Conservation (phyloP, 441 rosid species). For the Omphalea diandra region DNA sequence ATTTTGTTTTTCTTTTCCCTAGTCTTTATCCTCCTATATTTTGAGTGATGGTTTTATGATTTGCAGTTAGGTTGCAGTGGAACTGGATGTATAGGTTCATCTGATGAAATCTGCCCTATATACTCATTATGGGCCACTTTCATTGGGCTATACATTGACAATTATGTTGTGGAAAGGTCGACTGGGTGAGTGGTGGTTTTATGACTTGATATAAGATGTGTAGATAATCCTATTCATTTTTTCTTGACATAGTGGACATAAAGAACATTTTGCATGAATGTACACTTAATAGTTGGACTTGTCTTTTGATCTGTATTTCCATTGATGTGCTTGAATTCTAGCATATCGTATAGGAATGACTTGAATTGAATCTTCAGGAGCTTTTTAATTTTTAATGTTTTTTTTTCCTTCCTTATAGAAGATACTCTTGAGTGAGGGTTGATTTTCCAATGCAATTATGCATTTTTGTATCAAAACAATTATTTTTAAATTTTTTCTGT, state of each 20-base stretch:
- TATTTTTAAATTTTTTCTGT: constrained; percentile 1
- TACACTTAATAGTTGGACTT: background rate
- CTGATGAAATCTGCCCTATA: constrained; percentile 95
- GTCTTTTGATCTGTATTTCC: background rate
- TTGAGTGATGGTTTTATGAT: constrained; percentile 14
- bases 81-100: constrained; percentile 63
- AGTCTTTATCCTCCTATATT: constrained; percentile 6
- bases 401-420: background rate
- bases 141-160: constrained; percentile 97
- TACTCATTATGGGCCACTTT: constrained; percentile 99
- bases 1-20: constrained; percentile 7
- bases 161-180: constrained; percentile 97
- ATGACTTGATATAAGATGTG: constrained; percentile 11
- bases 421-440: constrained; percentile 4
- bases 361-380: background rate
- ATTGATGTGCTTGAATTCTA: background rate
- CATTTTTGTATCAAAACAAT: background rate
- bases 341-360: background rate
- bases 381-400: background rate
- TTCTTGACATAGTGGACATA: background rate
- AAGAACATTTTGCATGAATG: background rate
- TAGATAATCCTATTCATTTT: constrained; percentile 3
- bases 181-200: constrained; percentile 71
- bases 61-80: constrained; percentile 70
- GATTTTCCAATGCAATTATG: background rate